Percentiles rank a stretch among this genome's conserved stretches.
Evolutionary conservation across 371 early-diverging fungal species (phyloP).

Genomic region (Syncephalastrum contaminatum): DNA sequence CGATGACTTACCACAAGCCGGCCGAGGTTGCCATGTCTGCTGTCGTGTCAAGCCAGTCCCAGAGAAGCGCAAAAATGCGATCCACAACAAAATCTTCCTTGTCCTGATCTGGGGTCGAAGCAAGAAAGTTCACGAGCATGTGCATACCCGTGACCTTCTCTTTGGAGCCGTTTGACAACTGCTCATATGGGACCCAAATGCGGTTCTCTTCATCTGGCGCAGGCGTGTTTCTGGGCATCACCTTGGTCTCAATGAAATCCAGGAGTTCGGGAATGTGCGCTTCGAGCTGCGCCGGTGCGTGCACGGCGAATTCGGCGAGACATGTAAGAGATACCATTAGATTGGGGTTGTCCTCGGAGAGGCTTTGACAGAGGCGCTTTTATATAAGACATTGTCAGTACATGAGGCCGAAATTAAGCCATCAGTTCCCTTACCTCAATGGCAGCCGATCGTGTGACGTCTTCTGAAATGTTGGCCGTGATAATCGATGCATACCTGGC

Average conservation of each 20-base stretch:
- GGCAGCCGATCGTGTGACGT: neutral
- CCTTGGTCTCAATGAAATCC: slow-evolving; percentile 58
- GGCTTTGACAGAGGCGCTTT: neutral
- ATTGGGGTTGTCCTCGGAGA: slow-evolving; percentile 31
- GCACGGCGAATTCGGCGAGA: slow-evolving; percentile 58
- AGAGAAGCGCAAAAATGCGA: slow-evolving; percentile 24
- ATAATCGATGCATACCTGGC: slow-evolving; percentile 66
- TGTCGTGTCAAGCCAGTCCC: slow-evolving; percentile 24
- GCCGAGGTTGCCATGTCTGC: slow-evolving; percentile 28
- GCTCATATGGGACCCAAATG: slow-evolving; percentile 36
- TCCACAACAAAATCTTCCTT: slow-evolving; percentile 18
- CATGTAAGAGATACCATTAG: slow-evolving; percentile 49
- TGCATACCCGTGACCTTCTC: slow-evolving; percentile 38
- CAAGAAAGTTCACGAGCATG: slow-evolving; percentile 32
- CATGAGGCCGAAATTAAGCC: too few species aligned
- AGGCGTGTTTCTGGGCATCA: slow-evolving; percentile 46
- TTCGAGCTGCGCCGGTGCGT: slow-evolving; percentile 49
- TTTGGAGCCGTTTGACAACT: slow-evolving; percentile 24
- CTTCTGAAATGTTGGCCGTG: slow-evolving; percentile 46
- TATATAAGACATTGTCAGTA: too few species aligned
- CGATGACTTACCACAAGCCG: slow-evolving; percentile 16
- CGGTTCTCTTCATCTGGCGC: slow-evolving; percentile 19
- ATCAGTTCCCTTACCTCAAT: too few species aligned
- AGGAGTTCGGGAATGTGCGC: slow-evolving; percentile 36
- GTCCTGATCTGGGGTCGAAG: slow-evolving; percentile 10